These are phyloP conservation scores for Penicillium occitanis DNA, from an alignment of 2,329 filamentous ascomycete genomes.

Conservation along the genomic window DNA sequence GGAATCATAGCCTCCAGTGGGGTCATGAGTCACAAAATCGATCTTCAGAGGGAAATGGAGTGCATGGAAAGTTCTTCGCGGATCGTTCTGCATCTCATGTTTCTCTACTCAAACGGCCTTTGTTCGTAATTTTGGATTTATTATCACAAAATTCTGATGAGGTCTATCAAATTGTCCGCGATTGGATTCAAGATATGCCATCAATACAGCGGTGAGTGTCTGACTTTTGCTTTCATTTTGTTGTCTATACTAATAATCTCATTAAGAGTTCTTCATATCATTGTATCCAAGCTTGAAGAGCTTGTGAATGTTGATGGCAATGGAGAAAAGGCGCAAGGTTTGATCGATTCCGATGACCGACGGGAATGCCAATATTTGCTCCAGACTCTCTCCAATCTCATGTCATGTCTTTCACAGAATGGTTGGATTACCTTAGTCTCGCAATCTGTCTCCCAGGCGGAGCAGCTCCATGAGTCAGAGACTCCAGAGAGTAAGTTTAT, in stretches of 20 bases:
- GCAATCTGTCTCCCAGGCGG: conserved; percentile 54
- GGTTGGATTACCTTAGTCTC: conserved; percentile 71
- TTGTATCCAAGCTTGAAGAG: conserved; percentile 37
- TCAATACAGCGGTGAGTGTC: conserved; percentile 52
- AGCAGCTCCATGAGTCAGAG: conserved; percentile 47
- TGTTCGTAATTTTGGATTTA: conserved; percentile 79
- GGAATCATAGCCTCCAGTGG: conserved; percentile 45
- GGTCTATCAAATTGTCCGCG: conserved; percentile 71
- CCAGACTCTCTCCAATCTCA: conserved; percentile 68
- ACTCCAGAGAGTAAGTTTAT: conserved; percentile 50
- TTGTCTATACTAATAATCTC: neutral
- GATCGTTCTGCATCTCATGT: conserved; percentile 38
- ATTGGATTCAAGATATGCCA: conserved; percentile 68
- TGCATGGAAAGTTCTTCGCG: conserved; percentile 20
- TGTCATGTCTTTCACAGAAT: conserved; percentile 66
- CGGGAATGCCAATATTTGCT: conserved; percentile 78
- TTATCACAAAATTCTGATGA: conserved; percentile 71
- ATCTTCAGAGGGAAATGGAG: conserved; percentile 26
- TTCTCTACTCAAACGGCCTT: conserved; percentile 73
- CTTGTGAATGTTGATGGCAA: conserved; percentile 28
- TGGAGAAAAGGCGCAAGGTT: neutral
- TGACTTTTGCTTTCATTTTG: neutral
- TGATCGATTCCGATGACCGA: conserved; percentile 58
- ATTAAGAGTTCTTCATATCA: conserved; percentile 41
- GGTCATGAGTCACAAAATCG: conserved; percentile 39